Base-by-base conservation (phyloP, 1,139 yeast species). In the Suhomyces guaymorum region DNA sequence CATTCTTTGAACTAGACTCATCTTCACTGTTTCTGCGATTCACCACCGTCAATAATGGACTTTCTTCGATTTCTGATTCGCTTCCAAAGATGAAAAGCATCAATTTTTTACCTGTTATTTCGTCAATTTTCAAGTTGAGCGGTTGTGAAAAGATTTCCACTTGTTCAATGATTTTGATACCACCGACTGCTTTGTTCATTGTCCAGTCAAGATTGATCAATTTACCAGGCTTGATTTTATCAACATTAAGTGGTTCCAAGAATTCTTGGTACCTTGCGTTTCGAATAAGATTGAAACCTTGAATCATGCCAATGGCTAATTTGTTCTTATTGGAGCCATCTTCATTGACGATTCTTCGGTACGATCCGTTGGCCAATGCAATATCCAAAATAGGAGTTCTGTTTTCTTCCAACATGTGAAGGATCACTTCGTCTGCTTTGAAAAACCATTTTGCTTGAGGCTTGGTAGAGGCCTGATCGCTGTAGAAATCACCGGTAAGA, bases 141-240 rank as follows among this genome's bases (percentile, higher is more conserved):
- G 88, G 88, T 34, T 67, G 61, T 5, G 83, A 62, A 20, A 61
- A 56, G 21, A 82, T 63, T 30, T 72, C 75, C 32, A 80, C 71
- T 41, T 69, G 61, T 44, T 75, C 80, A 42, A 82, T 64, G 23
- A 82, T 68, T 44, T 74, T 70, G 41, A 82, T 81, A 1, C 90
- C 90, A 28, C 89, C 90, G 27, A 82, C 75, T 11, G 82, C 75
- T 35, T 75, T 65, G 41, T 75, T 78, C 78, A 81, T 74, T 4
- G 75, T 71, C 92, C 92, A 83, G 23, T 59, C 63, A 6, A 79
- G 62, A 6, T 62, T 58, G 9, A 81, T 56, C 51, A 80, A 44
- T 37, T 54, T 57, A 15, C 44, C 44, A 15, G 46, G 38, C 23
- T 47, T 39, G 15, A 42, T 37, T 4, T 44, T 45, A 15, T 42